Percentiles rank a stretch among this genome's conserved stretches.
These are phyloP conservation scores for Rubroshorea leprosula DNA, from an alignment of 345 rosid species.

Conservation along the genomic window DNA sequence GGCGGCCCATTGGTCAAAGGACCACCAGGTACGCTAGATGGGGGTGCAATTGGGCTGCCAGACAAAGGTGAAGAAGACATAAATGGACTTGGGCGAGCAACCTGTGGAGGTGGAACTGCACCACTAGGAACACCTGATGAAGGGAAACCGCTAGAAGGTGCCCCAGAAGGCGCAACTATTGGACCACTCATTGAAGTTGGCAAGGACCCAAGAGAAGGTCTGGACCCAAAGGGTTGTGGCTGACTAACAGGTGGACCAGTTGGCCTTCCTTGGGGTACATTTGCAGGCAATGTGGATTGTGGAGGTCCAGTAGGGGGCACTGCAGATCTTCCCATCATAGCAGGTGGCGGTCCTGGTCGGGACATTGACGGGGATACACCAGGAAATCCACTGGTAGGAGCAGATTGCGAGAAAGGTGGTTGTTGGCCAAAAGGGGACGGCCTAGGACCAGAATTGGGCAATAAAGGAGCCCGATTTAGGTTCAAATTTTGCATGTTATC, in stretches of 20 bases:
- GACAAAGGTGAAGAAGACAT: constrained; percentile 36
- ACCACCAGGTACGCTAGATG: constrained; percentile 29
- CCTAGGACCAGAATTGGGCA: constrained; percentile 51
- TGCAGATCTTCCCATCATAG: constrained; percentile 34
- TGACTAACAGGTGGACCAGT: constrained; percentile 50
- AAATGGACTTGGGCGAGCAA: constrained; percentile 46
- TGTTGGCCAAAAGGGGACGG: constrained; percentile 64
- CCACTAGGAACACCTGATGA: constrained; percentile 29
- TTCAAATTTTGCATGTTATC: constrained; percentile 65
- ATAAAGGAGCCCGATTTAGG: constrained; percentile 44
- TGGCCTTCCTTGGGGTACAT: constrained; percentile 48
- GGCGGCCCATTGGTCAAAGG: constrained; percentile 49
- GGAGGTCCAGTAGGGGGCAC: constrained; percentile 42
- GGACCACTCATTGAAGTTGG: constrained; percentile 34
- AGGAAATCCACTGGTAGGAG: constrained; percentile 36
- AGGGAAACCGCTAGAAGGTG: constrained; percentile 21
- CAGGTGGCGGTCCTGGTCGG: constrained; percentile 53
- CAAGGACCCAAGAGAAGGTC: constrained; percentile 55
- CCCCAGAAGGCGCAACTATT: constrained; percentile 20
- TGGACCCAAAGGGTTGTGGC: constrained; percentile 43
- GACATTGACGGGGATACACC: constrained; percentile 28
- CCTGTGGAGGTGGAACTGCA: constrained; percentile 29
- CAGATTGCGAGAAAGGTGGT: constrained; percentile 42
- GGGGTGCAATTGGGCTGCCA: constrained; percentile 33
- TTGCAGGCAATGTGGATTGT: constrained; percentile 34